Percentiles rank a stretch among this genome's conserved stretches.
Evolutionary conservation across 2,329 filamentous ascomycete genomes (phyloP).

Genomic region (Orbilia quercus): DNA sequence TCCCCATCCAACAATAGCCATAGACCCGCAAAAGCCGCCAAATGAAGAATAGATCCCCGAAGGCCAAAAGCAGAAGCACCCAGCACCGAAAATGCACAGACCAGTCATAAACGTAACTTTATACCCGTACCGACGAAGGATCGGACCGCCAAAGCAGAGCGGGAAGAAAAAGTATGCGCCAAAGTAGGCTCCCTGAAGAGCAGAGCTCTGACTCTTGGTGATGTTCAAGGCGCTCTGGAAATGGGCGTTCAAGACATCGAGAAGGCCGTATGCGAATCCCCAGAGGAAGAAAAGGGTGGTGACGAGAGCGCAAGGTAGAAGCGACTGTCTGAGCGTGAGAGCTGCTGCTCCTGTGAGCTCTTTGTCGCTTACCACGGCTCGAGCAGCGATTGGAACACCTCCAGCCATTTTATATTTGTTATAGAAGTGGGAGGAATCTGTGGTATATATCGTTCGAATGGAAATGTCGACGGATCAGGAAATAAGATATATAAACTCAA

Average conservation of each 20-base stretch:
- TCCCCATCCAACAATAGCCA: slow-evolving; percentile 69
- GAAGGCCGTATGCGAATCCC: slow-evolving; percentile 68
- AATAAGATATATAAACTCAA: slow-evolving; percentile 17
- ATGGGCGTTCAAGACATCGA: slow-evolving; percentile 68
- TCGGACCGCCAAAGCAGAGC: slow-evolving; percentile 64
- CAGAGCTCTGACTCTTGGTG: slow-evolving; percentile 70
- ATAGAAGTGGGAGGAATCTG: slow-evolving; percentile 16
- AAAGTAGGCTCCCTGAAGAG: slow-evolving; percentile 74
- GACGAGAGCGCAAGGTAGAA: slow-evolving; percentile 75
- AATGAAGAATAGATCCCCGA: slow-evolving; percentile 69
- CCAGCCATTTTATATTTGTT: slow-evolving; percentile 45
- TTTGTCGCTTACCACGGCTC: slow-evolving; percentile 50
- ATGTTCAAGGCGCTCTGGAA: slow-evolving; percentile 71
- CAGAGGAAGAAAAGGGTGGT: slow-evolving; percentile 75
- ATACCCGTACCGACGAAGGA: slow-evolving; percentile 65
- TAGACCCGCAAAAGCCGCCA: slow-evolving; percentile 71
- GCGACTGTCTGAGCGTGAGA: slow-evolving; percentile 74
- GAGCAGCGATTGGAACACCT: slow-evolving; percentile 48
- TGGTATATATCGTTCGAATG: slow-evolving; percentile 20
- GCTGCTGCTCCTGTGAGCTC: slow-evolving; percentile 69
- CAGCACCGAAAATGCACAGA: slow-evolving; percentile 68
- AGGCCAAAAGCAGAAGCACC: slow-evolving; percentile 72
- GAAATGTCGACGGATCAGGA: slow-evolving; percentile 14
- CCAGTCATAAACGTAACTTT: slow-evolving; percentile 67
- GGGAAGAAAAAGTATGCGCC: slow-evolving; percentile 67